Percentiles rank a stretch among this genome's conserved stretches.
Conservation (phyloP, 2,329 filamentous ascomycete species). For the Fusarium sp. region DNA sequence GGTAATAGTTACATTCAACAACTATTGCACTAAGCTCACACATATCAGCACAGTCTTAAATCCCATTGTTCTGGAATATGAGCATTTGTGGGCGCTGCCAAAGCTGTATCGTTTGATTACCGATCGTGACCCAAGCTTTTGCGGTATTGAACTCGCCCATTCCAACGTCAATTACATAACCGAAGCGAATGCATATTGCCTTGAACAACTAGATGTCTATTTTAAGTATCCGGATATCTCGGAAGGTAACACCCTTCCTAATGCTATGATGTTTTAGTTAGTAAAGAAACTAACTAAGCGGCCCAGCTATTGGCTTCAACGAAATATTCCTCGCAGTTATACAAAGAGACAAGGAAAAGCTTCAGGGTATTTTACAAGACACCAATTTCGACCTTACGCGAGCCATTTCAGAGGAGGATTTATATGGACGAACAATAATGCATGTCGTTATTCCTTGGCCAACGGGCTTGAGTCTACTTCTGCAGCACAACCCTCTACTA, state of each 20-base stretch:
- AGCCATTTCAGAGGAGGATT: neutral
- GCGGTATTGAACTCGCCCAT: neutral
- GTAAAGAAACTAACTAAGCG: neutral
- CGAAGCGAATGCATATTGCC: too few relatives aligned
- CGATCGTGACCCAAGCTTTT: neutral
- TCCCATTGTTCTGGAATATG: fast-evolving
- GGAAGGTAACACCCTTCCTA: too few relatives aligned
- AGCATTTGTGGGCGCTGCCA: neutral
- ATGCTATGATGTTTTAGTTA: too few relatives aligned
- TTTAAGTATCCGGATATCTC: too few relatives aligned
- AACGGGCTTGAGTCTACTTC: neutral
- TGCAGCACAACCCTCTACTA: neutral
- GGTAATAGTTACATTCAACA: neutral
- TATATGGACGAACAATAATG: neutral
- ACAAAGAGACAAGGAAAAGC: neutral
- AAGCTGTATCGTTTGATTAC: neutral
- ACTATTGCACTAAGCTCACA: neutral
- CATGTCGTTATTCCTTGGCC: neutral
- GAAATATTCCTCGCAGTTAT: neutral
- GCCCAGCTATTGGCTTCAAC: neutral
- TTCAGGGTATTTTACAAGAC: neutral
- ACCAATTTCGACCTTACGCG: too few relatives aligned
- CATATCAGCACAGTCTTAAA: neutral
- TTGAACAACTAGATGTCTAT: too few relatives aligned
- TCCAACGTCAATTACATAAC: too few relatives aligned